Conservation (phyloP, 2,329 filamentous ascomycete genomes). For the Magnaporthiopsis rhizophila region DNA sequence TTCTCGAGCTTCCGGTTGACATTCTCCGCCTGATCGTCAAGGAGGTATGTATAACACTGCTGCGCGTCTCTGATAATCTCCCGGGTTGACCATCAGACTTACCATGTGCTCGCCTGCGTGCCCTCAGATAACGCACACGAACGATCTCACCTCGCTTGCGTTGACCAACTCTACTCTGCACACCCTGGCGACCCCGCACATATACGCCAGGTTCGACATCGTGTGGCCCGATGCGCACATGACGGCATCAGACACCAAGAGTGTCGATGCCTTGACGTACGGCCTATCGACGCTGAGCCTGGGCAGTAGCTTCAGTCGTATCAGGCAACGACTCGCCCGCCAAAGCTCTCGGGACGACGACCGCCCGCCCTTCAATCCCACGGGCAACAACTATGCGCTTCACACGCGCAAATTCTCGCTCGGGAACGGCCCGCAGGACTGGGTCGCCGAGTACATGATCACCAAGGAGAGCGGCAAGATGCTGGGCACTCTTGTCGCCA, state of each 20-base stretch:
- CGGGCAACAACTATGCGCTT: conserved; percentile 56
- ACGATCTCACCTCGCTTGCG: conserved; percentile 71
- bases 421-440: conserved; percentile 70
- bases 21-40: conserved; percentile 71
- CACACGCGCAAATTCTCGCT: conserved; percentile 77
- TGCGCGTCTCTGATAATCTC: too few species aligned
- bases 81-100: not conserved
- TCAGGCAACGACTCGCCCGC: conserved; percentile 24
- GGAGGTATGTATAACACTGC: conserved; percentile 45
- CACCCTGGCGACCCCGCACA: conserved; percentile 64
- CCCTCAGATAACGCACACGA: conserved; percentile 69
- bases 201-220: conserved; percentile 81
- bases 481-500: conserved; percentile 73
- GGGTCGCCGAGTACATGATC: conserved; percentile 76
- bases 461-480: conserved; percentile 80
- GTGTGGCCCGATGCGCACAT: conserved; percentile 72
- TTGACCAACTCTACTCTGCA: conserved; percentile 73
- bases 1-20: conserved; percentile 72
- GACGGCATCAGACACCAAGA: conserved; percentile 56
- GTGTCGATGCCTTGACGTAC: conserved; percentile 76
- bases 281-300: conserved; percentile 73
- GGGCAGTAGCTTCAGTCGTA: conserved; percentile 41
- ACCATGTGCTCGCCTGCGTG: conserved; percentile 7
- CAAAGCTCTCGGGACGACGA: conserved; percentile 7
- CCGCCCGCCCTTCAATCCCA: not conserved